Evolutionary conservation across 768 basidiomycete genomes (phyloP).

Genomic region (Amanita pseudoporphyria): DNA sequence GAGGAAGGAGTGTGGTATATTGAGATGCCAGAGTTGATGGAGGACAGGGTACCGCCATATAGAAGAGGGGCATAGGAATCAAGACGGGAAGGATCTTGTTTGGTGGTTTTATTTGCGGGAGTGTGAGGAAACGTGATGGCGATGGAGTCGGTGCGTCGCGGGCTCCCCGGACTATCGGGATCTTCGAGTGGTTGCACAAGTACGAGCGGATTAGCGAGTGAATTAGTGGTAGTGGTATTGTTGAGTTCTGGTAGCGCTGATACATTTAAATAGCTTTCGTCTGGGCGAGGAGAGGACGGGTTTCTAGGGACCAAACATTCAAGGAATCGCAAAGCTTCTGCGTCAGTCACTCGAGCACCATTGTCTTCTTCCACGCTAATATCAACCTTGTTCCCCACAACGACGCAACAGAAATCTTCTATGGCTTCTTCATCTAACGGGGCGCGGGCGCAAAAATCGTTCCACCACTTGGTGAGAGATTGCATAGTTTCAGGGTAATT

Average conservation of each 20-base stretch:
- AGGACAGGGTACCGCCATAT: slow-evolving; percentile 43
- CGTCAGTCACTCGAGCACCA: slow-evolving; percentile 21
- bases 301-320: slow-evolving; percentile 23
- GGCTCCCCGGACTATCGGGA: not conserved
- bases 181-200: not conserved
- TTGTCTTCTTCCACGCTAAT: slow-evolving; percentile 19
- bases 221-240: too few species aligned
- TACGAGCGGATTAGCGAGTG: not conserved
- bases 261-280: too few species aligned
- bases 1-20: slow-evolving; percentile 76
- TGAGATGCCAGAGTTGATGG: slow-evolving; percentile 47
- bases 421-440: slow-evolving; percentile 58
- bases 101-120: not conserved
- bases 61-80: slow-evolving; percentile 35
- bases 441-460: slow-evolving; percentile 57
- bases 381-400: slow-evolving; percentile 78
- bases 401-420: slow-evolving; percentile 58
- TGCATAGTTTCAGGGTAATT: slow-evolving; percentile 52
- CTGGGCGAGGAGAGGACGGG: not conserved
- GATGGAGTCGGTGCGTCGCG: not conserved
- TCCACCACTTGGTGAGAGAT: slow-evolving; percentile 67
- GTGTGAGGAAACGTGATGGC: not conserved
- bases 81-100: slow-evolving; percentile 20
- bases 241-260: too few species aligned
- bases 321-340: slow-evolving; percentile 38